Evolutionary conservation across 106 monocot species (phyloP).

Genomic region (Xerophyta viscosa): DNA sequence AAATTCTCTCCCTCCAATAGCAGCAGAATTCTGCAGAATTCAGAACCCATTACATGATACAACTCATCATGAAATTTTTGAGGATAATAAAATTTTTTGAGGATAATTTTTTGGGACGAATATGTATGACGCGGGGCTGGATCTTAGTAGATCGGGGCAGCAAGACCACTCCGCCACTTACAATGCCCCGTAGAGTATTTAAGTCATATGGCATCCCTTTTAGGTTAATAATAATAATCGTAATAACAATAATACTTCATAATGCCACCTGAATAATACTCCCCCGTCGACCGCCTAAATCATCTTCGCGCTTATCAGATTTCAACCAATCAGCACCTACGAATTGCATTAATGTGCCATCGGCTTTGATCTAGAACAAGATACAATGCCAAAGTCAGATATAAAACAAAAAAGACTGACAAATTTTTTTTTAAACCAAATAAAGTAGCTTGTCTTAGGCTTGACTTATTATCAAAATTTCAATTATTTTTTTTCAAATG

Average conservation of each 20-base stretch:
- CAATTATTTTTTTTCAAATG: too few species aligned
- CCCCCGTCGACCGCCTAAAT: conserved; percentile 70
- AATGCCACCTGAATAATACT: conserved; percentile 93
- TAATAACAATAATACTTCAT: too few species aligned
- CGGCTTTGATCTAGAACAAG: conserved; percentile 61
- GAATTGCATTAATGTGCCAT: conserved; percentile 79
- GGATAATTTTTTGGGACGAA: too few species aligned
- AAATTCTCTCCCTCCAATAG: conserved; percentile 68
- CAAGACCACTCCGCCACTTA: conserved; percentile 26
- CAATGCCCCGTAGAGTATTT: conserved; percentile 21
- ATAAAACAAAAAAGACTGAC: not conserved
- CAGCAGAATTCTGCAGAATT: conserved; percentile 64
- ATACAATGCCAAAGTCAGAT: too few species aligned
- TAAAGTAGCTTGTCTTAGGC: too few species aligned
- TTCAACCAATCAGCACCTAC: conserved; percentile 95
- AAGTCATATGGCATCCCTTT: conserved; percentile 22
- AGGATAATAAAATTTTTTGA: too few species aligned
- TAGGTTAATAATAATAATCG: too few species aligned
- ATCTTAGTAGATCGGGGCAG: conserved; percentile 28
- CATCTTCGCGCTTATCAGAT: conserved; percentile 96
- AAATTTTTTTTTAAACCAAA: conserved; percentile 5
- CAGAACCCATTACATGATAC: conserved; percentile 2
- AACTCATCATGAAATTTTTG: too few species aligned
- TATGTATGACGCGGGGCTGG: conserved; percentile 8
- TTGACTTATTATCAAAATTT: too few species aligned